These are phyloP conservation scores for Backusella tuberculispora DNA, from an alignment of 192 early-diverging fungal genomes.

Conservation along the genomic window DNA sequence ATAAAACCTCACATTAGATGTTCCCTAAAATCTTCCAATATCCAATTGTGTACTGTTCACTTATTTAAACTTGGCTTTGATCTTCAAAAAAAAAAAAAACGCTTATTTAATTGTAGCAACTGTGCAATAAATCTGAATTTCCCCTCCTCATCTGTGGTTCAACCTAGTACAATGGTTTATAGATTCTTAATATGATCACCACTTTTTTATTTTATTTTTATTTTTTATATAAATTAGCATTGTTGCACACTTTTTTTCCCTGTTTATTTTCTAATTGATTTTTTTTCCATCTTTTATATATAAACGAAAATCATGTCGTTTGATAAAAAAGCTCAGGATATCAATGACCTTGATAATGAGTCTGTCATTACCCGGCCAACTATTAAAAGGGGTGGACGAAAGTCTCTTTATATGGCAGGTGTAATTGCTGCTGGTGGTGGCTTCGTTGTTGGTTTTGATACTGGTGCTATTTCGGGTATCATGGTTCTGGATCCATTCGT, in stretches of 20 bases:
- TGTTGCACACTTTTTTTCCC: background rate
- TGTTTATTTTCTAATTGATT: background rate
- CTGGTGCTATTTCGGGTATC: constrained; percentile 31
- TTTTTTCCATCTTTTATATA: background rate
- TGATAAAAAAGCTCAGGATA: background rate
- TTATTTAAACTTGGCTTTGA: too few relatives aligned
- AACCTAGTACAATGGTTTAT: background rate
- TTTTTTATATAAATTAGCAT: background rate
- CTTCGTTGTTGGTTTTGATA: constrained; percentile 37
- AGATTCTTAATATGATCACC: background rate
- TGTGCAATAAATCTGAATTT: background rate
- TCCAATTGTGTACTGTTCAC: too few relatives aligned
- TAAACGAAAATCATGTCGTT: background rate
- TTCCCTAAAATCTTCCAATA: too few relatives aligned
- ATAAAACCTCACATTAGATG: too few relatives aligned
- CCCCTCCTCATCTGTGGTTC: background rate
- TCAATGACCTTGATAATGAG: background rate
- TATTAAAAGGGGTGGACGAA: background rate
- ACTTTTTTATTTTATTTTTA: too few relatives aligned
- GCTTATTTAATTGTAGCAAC: background rate
- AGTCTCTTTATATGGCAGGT: constrained; percentile 30
- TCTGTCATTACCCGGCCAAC: background rate
- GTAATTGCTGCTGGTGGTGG: constrained; percentile 36
- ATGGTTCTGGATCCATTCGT: constrained; percentile 27
- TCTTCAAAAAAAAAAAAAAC: too few relatives aligned